Percentiles rank a stretch among this genome's conserved stretches.
These are phyloP conservation scores for Roridomyces roridus DNA, from an alignment of 768 basidiomycete species.

Conservation along the genomic window DNA sequence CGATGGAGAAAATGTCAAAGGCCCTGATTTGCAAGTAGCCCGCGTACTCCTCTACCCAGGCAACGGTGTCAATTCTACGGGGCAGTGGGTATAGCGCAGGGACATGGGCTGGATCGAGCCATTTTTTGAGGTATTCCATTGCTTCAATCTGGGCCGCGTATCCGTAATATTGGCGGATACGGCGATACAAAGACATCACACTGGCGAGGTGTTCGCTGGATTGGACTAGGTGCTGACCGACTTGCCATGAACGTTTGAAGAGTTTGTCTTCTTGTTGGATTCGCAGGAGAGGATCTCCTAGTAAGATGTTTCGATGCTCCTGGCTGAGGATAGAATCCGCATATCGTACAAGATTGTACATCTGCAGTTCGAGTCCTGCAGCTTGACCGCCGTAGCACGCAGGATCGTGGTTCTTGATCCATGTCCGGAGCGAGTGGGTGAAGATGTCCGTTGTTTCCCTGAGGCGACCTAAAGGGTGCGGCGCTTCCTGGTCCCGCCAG, in stretches of 20 bases:
- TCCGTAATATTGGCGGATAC: neutral
- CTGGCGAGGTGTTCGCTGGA: neutral
- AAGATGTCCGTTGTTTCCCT: neutral
- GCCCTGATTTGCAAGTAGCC: neutral
- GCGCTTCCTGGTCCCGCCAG: neutral
- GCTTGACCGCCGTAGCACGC: neutral
- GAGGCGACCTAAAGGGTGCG: neutral
- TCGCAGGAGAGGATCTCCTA: neutral
- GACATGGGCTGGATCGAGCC: too few species aligned
- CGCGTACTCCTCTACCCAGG: neutral
- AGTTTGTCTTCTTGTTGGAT: neutral
- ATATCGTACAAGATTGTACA: neutral
- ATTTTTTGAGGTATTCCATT: neutral
- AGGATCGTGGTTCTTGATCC: neutral
- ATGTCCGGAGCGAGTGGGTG: neutral
- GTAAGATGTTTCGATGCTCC: neutral
- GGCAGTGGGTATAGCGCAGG: too few species aligned
- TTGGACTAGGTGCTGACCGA: neutral
- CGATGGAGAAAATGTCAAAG: slow-evolving; percentile 2
- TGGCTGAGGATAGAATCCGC: neutral
- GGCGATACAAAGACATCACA: neutral
- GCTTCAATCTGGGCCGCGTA: neutral
- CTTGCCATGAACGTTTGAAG: neutral
- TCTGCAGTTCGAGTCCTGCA: neutral
- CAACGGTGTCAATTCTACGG: too few species aligned